Percentiles rank a stretch among this genome's conserved stretches.
These are phyloP conservation scores for Musa beccarii DNA, from an alignment of 176 grass and related monocot species.

Conservation along the genomic window DNA sequence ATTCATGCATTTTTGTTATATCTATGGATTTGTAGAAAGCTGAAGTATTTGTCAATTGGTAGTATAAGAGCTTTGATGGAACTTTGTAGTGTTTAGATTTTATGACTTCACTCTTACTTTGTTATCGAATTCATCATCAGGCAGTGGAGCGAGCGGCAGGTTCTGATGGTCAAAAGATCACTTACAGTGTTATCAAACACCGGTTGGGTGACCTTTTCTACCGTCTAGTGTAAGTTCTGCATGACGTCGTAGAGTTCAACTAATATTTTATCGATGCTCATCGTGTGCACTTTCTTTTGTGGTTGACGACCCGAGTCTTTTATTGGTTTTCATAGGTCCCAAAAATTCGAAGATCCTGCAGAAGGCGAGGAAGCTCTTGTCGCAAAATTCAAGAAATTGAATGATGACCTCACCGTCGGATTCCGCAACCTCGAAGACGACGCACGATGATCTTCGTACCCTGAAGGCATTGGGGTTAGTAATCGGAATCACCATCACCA, in stretches of 20 bases:
- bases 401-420: constrained; percentile 61
- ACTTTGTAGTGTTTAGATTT: neutral
- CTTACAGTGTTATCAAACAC: constrained; percentile 76
- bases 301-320: neutral
- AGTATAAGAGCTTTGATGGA: neutral
- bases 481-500: neutral
- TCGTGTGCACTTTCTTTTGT: neutral
- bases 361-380: constrained; percentile 62
- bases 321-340: constrained; percentile 34
- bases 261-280: neutral
- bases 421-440: constrained; percentile 95
- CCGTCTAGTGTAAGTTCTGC: constrained; percentile 73
- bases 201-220: constrained; percentile 82
- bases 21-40: neutral
- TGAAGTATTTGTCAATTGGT: neutral
- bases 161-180: constrained; percentile 88
- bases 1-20: too few relatives aligned
- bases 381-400: constrained; percentile 71
- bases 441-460: constrained; percentile 31
- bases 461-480: too few relatives aligned
- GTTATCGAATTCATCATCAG: constrained; percentile 29
- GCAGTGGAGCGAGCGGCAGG: constrained; percentile 77
- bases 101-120: neutral
- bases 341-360: constrained; percentile 88
- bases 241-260: neutral